phyloP scores from a whole-genome alignment of 441 rosid species.

The Heliophila coronopifolia region DNA sequence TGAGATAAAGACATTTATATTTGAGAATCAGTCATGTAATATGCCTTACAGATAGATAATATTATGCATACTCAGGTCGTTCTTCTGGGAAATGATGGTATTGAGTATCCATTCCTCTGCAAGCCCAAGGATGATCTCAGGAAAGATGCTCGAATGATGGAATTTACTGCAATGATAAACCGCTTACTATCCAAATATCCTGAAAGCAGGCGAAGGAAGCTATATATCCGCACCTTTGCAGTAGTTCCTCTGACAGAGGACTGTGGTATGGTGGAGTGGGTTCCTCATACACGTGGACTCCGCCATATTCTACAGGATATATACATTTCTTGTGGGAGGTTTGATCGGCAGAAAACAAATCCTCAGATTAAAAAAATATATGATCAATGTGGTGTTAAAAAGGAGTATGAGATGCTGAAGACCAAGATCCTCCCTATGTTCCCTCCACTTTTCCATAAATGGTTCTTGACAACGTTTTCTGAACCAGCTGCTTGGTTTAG shows the following conservation, averaged over 20 bases:
- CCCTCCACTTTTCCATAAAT: slow-evolving; percentile 92
- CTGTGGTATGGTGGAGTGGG: slow-evolving; percentile 99
- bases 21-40: not conserved
- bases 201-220: slow-evolving; percentile 93
- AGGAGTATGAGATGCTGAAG: slow-evolving; percentile 93
- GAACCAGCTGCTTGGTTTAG: slow-evolving; percentile 99
- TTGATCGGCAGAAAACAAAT: slow-evolving; percentile 90
- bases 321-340: slow-evolving; percentile 70
- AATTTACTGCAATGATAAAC: slow-evolving; percentile 97
- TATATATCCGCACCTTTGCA: slow-evolving; percentile 91
- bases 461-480: slow-evolving; percentile 95
- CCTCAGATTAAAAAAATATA: slow-evolving; percentile 86
- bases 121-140: slow-evolving; percentile 98
- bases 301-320: slow-evolving; percentile 94
- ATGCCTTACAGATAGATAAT: not conserved
- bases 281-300: slow-evolving; percentile 92
- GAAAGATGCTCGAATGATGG: slow-evolving; percentile 99
- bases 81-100: slow-evolving; percentile 92
- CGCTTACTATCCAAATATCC: slow-evolving; percentile 87
- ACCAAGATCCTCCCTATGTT: slow-evolving; percentile 90
- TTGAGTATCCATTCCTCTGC: slow-evolving; percentile 93
- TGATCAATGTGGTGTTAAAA: slow-evolving; percentile 79
- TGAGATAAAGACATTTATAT: slow-evolving; percentile 6
- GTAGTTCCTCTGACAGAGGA: slow-evolving; percentile 98
- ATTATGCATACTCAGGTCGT: slow-evolving; percentile 51